Percentiles rank a stretch among this genome's conserved stretches.
Evolutionary conservation across 805 yeast genomes (phyloP).

Genomic region (Ogataea sp.): DNA sequence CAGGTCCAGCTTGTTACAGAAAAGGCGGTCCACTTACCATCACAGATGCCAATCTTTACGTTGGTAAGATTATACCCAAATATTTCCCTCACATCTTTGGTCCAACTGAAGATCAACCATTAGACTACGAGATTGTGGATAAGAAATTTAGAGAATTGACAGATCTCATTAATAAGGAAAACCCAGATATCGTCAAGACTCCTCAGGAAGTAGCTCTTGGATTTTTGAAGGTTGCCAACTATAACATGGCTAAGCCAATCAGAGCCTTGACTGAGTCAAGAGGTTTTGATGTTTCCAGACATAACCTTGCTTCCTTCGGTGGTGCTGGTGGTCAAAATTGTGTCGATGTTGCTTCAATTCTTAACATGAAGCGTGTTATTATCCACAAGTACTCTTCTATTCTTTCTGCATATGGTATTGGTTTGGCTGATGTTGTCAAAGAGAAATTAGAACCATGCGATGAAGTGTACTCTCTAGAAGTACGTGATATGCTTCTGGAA

Average conservation of each 20-base stretch:
- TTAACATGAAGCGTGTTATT: conserved; percentile 61
- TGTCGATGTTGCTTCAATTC: conserved; percentile 59
- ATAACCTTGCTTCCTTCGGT: conserved; percentile 76
- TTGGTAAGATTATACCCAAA: conserved; percentile 63
- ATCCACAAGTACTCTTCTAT: conserved; percentile 79
- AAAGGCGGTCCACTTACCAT: conserved; percentile 77
- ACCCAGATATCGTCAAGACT: conserved; percentile 29
- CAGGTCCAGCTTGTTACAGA: conserved; percentile 81
- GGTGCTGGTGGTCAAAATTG: conserved; percentile 96
- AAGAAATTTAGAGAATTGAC: conserved; percentile 46
- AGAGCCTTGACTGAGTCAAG: conserved; percentile 78
- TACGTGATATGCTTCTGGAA: conserved; percentile 26
- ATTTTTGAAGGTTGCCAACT: conserved; percentile 76
- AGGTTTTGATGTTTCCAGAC: conserved; percentile 60
- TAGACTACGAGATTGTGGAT: conserved; percentile 47
- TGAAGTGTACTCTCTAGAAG: conserved; percentile 26
- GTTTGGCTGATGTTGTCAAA: conserved; percentile 76
- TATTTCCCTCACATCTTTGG: conserved; percentile 80
- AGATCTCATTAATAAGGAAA: conserved; percentile 36
- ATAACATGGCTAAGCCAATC: conserved; percentile 83
- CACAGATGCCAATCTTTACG: conserved; percentile 70
- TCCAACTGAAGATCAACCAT: conserved; percentile 59
- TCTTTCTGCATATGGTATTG: conserved; percentile 82
- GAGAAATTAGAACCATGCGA: conserved; percentile 71
- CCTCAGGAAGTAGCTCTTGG: conserved; percentile 73